A percentile compares a stretch with the other conserved stretches of the same genome.
phyloP scores from a whole-genome alignment of 2,329 filamentous ascomycete species.

The Phyllosticta citrichinensis region DNA sequence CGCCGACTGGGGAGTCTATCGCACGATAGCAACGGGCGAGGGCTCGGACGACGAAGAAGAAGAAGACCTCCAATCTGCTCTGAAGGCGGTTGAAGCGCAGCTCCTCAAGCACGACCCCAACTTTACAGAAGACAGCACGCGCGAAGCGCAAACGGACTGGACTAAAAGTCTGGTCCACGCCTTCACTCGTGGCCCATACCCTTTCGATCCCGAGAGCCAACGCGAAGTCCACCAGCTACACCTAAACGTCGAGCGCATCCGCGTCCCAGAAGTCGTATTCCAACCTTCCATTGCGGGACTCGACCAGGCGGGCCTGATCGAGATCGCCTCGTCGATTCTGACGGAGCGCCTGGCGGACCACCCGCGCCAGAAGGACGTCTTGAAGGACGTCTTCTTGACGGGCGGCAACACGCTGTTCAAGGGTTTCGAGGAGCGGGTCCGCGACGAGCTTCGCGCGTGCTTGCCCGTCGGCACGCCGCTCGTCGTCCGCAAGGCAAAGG shows the following conservation, averaged over 20 bases:
- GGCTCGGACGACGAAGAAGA: constrained; percentile 83
- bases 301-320: constrained; percentile 86
- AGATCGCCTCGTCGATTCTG: constrained; percentile 84
- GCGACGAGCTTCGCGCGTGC: constrained; percentile 60
- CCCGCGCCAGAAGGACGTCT: constrained; percentile 54
- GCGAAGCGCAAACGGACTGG: constrained; percentile 91
- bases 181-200: constrained; percentile 77
- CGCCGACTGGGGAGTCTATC: constrained; percentile 95
- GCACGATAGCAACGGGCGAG: constrained; percentile 77
- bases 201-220: constrained; percentile 71
- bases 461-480: constrained; percentile 60
- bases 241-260: constrained; percentile 91
- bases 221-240: constrained; percentile 80
- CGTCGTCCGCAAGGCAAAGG: constrained; percentile 60
- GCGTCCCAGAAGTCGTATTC: constrained; percentile 87
- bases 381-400: constrained; percentile 84
- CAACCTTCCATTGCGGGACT: constrained; percentile 84
- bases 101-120: constrained; percentile 76
- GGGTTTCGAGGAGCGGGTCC: constrained; percentile 75
- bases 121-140: constrained; percentile 86
- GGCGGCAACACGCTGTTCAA: constrained; percentile 85
- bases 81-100: constrained; percentile 73
- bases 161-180: constrained; percentile 83
- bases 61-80: constrained; percentile 64
- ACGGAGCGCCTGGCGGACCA: constrained; percentile 61